These are phyloP conservation scores for Zygosaccharomyces kombuchaensis DNA, from an alignment of 805 yeast genomes.

Conservation along the genomic window DNA sequence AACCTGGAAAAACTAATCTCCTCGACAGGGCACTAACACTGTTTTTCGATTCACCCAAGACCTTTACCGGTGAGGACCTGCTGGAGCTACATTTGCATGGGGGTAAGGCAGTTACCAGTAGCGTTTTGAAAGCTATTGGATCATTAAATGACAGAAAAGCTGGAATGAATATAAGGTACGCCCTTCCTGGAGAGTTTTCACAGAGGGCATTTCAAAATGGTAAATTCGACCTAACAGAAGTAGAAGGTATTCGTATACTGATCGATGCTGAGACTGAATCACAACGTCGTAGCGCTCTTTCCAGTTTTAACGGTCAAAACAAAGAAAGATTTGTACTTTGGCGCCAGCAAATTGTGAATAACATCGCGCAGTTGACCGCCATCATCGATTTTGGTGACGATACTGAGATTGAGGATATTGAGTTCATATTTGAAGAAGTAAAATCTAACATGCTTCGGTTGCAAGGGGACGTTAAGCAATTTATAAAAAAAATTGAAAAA, in stretches of 20 bases:
- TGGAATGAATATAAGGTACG: constrained; percentile 56
- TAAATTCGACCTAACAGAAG: constrained; percentile 77
- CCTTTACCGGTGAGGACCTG: constrained; percentile 90
- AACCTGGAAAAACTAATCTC: constrained; percentile 38
- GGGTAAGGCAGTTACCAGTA: constrained; percentile 75
- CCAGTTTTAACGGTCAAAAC: constrained; percentile 68
- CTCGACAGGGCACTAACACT: constrained; percentile 76
- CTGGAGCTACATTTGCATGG: constrained; percentile 93
- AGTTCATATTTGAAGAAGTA: constrained; percentile 49
- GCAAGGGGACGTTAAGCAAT: constrained; percentile 41
- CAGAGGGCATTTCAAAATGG: constrained; percentile 81
- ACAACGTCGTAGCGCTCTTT: constrained; percentile 72
- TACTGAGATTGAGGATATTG: constrained; percentile 68
- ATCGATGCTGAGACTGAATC: constrained; percentile 93
- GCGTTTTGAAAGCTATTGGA: constrained; percentile 62
- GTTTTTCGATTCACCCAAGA: constrained; percentile 64
- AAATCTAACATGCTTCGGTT: constrained; percentile 40
- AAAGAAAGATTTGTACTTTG: constrained; percentile 53
- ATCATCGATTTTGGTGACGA: constrained; percentile 95
- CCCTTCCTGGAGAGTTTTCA: constrained; percentile 92
- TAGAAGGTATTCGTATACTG: constrained; percentile 84
- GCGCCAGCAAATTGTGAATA: constrained; percentile 61
- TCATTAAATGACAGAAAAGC: constrained; percentile 43
- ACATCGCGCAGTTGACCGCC: constrained; percentile 76
- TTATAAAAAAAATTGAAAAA: constrained; percentile 44